Percentiles rank a stretch among this genome's conserved stretches.
Conservation (phyloP, 306 rosid species). For the Glycyrrhiza uralensis region DNA sequence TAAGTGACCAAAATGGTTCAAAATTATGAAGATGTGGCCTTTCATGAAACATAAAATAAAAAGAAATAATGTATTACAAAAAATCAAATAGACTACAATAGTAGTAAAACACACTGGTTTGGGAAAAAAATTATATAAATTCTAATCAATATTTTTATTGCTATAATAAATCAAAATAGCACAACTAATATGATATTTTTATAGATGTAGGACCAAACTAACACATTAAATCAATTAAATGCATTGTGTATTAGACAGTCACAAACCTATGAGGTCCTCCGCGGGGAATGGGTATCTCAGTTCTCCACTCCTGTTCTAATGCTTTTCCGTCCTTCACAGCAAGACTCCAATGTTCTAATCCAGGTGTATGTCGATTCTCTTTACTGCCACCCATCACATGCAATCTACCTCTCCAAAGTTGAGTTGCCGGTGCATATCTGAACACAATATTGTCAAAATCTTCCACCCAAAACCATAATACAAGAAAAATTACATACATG, state of each 20-base stretch:
- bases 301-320: constrained; percentile 75
- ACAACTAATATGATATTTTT: not conserved
- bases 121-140: not conserved
- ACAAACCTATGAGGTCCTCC: constrained; percentile 97
- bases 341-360: constrained; percentile 92
- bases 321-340: constrained; percentile 82
- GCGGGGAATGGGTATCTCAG: constrained; percentile 83
- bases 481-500: not conserved
- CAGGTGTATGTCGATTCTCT: constrained; percentile 94
- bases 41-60: not conserved
- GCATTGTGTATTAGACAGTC: not conserved
- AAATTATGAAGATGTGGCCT: not conserved
- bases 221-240: not conserved
- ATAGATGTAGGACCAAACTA: not conserved
- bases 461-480: constrained; percentile 17
- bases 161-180: not conserved
- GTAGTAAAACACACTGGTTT: not conserved
- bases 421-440: constrained; percentile 98
- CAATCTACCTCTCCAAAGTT: constrained; percentile 91
- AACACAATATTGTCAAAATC: constrained; percentile 24
- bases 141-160: not conserved
- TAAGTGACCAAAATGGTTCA: constrained; percentile 15
- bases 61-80: not conserved
- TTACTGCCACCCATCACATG: constrained; percentile 99
- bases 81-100: not conserved